Percentiles rank a stretch among this genome's conserved stretches.
Evolutionary conservation across 2,329 filamentous ascomycete species (phyloP).

Genomic region (Mycosphaerella sp.): DNA sequence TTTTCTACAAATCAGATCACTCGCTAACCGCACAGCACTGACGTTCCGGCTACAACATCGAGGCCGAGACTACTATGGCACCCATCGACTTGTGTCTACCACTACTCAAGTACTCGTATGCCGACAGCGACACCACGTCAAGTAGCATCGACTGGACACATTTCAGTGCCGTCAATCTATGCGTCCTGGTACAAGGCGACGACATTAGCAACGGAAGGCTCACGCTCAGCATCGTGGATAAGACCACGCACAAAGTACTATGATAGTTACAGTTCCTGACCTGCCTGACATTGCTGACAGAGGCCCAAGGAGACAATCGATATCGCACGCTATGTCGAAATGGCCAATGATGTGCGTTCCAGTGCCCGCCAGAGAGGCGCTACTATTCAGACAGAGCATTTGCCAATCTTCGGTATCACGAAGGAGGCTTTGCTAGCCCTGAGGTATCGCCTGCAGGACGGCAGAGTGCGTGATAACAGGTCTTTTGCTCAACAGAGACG

Average conservation of each 20-base stretch:
- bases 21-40: conserved; percentile 13
- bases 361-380: conserved; percentile 24
- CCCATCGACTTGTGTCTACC: conserved; percentile 25
- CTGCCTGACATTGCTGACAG: not conserved
- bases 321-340: conserved; percentile 25
- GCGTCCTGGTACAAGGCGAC: conserved; percentile 24
- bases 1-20: not conserved
- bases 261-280: not conserved
- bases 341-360: conserved; percentile 14
- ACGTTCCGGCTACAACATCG: not conserved
- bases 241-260: conserved; percentile 15
- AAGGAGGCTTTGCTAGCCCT: conserved; percentile 38
- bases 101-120: conserved; percentile 31
- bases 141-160: conserved; percentile 1
- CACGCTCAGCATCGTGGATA: conserved; percentile 17
- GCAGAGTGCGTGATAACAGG: conserved; percentile 28
- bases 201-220: conserved; percentile 10
- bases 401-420: conserved; percentile 41
- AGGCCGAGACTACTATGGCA: not conserved
- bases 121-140: conserved; percentile 22
- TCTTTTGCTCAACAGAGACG: not conserved
- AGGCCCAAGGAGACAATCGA: conserved; percentile 30
- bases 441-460: conserved; percentile 35
- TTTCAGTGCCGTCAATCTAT: conserved; percentile 23
- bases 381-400: conserved; percentile 34